A percentile compares a stretch with the other conserved stretches of the same genome.
Evolutionary conservation across 2,329 filamentous ascomycete species (phyloP).

Genomic region (Cadophora sp.): DNA sequence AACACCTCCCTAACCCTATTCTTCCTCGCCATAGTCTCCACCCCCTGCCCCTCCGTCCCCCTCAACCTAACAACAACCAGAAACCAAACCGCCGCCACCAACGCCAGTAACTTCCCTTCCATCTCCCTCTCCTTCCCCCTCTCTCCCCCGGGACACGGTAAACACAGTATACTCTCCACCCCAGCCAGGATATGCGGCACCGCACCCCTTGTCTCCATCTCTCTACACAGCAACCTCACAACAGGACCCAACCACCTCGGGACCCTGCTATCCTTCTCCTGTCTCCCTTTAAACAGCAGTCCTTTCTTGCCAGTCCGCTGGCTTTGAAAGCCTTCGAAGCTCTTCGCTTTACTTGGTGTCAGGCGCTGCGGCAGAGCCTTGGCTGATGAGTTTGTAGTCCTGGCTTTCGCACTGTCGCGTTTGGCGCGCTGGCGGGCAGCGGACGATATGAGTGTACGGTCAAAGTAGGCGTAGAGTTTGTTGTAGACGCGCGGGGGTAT

Average conservation of each 20-base stretch:
- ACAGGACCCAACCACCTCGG: constrained; percentile 74
- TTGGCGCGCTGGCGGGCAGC: constrained; percentile 34
- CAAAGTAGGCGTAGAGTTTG: constrained; percentile 81
- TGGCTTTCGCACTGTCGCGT: constrained; percentile 19
- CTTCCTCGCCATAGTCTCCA: constrained; percentile 54
- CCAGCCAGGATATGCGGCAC: constrained; percentile 78
- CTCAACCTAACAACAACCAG: constrained; percentile 61
- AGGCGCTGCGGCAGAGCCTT: constrained; percentile 34
- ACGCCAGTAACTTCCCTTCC: constrained; percentile 54
- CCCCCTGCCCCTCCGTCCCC: constrained; percentile 44
- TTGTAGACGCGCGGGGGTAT: constrained; percentile 83
- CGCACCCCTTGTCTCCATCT: constrained; percentile 65
- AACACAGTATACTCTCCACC: constrained; percentile 58
- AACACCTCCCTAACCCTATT: constrained; percentile 56
- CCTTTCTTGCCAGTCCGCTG: constrained; percentile 39
- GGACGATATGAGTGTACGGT: constrained; percentile 67
- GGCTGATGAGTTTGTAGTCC: background rate
- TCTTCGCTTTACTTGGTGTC: constrained; percentile 55
- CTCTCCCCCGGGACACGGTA: constrained; percentile 34
- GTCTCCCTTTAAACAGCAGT: constrained; percentile 30
- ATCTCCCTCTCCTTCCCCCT: constrained; percentile 18
- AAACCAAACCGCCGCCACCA: constrained; percentile 67
- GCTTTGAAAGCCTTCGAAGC: constrained; percentile 47
- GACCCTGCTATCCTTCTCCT: constrained; percentile 42
- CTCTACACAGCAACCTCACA: constrained; percentile 69